Evolutionary conservation across 179 eudicot genomes (phyloP).

Genomic region (Camellia oleifera): DNA sequence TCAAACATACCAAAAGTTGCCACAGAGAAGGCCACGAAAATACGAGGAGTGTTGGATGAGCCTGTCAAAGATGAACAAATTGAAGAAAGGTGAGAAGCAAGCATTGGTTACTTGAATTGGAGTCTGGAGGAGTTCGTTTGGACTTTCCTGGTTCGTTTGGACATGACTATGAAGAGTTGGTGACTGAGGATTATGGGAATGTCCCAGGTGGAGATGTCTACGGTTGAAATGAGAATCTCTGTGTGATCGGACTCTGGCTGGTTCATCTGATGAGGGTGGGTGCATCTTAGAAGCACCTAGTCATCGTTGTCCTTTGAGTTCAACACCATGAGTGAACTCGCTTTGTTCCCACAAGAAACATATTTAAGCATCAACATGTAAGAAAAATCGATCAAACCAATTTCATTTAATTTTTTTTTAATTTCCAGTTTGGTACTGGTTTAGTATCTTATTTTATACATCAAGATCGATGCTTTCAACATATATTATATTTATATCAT

Average conservation of each 20-base stretch:
- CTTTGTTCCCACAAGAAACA: too few species aligned
- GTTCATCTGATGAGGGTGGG: slow-evolving; percentile 27
- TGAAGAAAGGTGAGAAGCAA: slow-evolving; percentile 2
- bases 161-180: slow-evolving; percentile 42
- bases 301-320: slow-evolving; percentile 22
- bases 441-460: too few species aligned
- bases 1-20: slow-evolving; percentile 57
- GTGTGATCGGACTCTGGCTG: background rate
- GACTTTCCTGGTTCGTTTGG: slow-evolving; percentile 40
- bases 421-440: too few species aligned
- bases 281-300: slow-evolving; percentile 40
- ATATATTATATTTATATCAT: too few species aligned
- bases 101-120: background rate
- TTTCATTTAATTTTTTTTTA: too few species aligned
- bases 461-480: too few species aligned
- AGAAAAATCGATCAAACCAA: too few species aligned
- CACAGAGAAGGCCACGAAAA: slow-evolving; percentile 61
- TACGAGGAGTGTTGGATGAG: slow-evolving; percentile 59
- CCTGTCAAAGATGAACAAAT: slow-evolving; percentile 31
- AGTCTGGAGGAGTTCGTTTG: background rate
- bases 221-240: slow-evolving; percentile 43
- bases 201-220: slow-evolving; percentile 52
- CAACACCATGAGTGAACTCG: slow-evolving; percentile 16
- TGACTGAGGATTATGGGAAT: slow-evolving; percentile 43
- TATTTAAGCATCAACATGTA: too few species aligned